Percentiles rank a stretch among this genome's conserved stretches.
phyloP scores from a whole-genome alignment of 2,329 filamentous ascomycete genomes.

The Fusarium guadeloupense region DNA sequence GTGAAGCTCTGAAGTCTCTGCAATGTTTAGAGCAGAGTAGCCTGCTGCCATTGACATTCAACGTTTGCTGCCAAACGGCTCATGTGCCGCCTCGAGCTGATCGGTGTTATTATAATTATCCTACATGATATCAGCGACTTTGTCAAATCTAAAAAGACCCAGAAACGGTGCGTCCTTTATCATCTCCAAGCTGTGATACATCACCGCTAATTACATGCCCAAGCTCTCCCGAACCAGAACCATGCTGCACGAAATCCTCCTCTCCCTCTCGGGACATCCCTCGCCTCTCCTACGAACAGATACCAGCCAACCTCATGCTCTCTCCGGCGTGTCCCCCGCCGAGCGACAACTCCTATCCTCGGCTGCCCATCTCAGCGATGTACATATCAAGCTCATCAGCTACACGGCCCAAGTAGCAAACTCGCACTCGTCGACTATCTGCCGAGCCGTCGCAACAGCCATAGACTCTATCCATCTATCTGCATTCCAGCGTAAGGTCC shows the following conservation, averaged over 20 bases:
- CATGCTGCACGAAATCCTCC: conserved; percentile 99
- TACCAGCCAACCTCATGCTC: conserved; percentile 56
- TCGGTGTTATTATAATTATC: conserved; percentile 60
- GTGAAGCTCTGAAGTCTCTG: background rate
- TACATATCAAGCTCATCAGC: conserved; percentile 77
- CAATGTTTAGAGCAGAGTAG: background rate
- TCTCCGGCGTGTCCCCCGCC: conserved; percentile 72
- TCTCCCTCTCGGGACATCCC: conserved; percentile 93
- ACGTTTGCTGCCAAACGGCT: conserved; percentile 6
- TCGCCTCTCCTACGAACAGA: conserved; percentile 80
- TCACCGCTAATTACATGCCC: conserved; percentile 22
- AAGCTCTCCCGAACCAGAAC: conserved; percentile 25
- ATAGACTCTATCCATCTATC: conserved; percentile 79
- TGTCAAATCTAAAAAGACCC: conserved; percentile 49
- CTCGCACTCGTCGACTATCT: conserved; percentile 81
- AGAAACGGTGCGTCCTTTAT: conserved; percentile 33
- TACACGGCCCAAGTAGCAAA: conserved; percentile 73
- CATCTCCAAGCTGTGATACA: background rate
- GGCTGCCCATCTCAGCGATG: conserved; percentile 78
- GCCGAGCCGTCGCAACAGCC: conserved; percentile 84
- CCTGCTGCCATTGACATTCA: background rate
- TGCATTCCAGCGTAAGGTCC: conserved; percentile 82
- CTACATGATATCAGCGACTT: conserved; percentile 55
- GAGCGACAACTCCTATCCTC: conserved; percentile 84
- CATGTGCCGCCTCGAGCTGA: conserved; percentile 65